Base-by-base conservation (phyloP, 2,329 filamentous ascomycete species). In the Sphaerulina populicola region DNA sequence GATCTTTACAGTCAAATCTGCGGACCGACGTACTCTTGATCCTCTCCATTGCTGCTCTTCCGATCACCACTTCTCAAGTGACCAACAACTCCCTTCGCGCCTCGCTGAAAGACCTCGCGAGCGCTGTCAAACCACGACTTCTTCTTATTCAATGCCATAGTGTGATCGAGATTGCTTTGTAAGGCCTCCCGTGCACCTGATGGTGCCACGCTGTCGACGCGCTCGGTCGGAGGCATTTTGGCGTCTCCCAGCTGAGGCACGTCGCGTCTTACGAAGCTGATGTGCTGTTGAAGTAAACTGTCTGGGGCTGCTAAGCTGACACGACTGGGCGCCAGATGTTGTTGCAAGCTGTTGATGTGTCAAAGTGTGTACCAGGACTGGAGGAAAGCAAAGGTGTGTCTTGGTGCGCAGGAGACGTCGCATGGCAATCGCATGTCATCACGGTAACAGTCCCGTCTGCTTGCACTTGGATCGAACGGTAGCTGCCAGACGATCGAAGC, bases 41-140 rank as follows among this genome's bases (percentile, higher is more conserved):
- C 33, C 4, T 40, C 47, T 23, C 23, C 47, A 33, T 47, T 41
- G 29, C 43, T 51, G 30, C 30, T 35, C 42, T 45, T 49, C 14
- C 47, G 47, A 33, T 38, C 43, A 36, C 48, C 46, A 12, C 31
- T 41, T 33, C 53, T 41, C 42, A 55, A 41, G 44, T 47, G 37
- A 37, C 47, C 54, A 27, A 58, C 51, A 27, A 47, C 51, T 2
- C 44, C 41, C 41, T 53, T 55, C 6, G 56, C 56, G 15, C 56
- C 47, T 9, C 47, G 49, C n/a, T 52, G 49, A 8, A 56, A 40
- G 30, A 38, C 44, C n/a, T 48, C 48, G 27, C 55, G 54, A 47
- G 57, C 54, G 49, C 54, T 59, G 23, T 54, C 53, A 40, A 58
- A 59, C 58, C 58, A 60, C 31, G 58, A 59, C 45, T 53, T 56